Conservation (phyloP, 768 basidiomycete species). For the Trametes coccinea region DNA sequence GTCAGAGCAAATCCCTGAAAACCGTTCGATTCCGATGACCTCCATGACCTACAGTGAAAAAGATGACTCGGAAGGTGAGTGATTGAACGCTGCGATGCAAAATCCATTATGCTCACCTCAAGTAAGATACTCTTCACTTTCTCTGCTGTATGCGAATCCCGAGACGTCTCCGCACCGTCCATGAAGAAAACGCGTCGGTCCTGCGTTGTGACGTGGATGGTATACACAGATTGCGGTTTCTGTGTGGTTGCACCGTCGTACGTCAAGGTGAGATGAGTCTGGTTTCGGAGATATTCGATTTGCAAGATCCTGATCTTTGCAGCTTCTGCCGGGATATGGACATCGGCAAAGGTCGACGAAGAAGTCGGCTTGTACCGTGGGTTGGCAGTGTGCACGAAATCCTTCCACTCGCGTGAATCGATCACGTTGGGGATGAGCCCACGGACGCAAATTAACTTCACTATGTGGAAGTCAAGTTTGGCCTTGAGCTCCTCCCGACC, state of each 20-base stretch:
- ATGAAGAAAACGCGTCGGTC: constrained; percentile 29
- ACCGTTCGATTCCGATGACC: constrained; percentile 13
- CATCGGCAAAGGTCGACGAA: not conserved
- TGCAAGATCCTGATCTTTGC: not conserved
- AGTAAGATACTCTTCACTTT: constrained; percentile 28
- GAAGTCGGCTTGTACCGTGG: constrained; percentile 3
- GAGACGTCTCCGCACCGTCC: constrained; percentile 28
- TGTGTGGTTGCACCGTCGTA: constrained; percentile 35
- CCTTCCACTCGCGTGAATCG: constrained; percentile 5
- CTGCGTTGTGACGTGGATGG: constrained; percentile 35
- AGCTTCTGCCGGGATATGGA: constrained; percentile 6
- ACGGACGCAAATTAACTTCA: constrained; percentile 6
- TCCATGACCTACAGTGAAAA: constrained; percentile 2
- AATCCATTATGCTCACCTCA: constrained; percentile 14
- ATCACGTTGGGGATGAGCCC: not conserved
- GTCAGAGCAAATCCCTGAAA: constrained; percentile 29
- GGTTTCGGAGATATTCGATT: constrained; percentile 6
- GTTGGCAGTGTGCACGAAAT: not conserved
- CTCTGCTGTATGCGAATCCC: constrained; percentile 31
- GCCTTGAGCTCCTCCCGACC: not conserved
- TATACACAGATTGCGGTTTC: constrained; percentile 32
- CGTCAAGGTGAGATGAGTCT: constrained; percentile 24
- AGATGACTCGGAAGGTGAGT: not conserved
- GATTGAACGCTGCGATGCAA: not conserved
- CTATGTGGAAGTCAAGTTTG: not conserved